Evolutionary conservation across 2,329 filamentous ascomycete genomes (phyloP), one percentile per base, ranked within the genome.

Genomic region (Neonectria faginata): DNA sequence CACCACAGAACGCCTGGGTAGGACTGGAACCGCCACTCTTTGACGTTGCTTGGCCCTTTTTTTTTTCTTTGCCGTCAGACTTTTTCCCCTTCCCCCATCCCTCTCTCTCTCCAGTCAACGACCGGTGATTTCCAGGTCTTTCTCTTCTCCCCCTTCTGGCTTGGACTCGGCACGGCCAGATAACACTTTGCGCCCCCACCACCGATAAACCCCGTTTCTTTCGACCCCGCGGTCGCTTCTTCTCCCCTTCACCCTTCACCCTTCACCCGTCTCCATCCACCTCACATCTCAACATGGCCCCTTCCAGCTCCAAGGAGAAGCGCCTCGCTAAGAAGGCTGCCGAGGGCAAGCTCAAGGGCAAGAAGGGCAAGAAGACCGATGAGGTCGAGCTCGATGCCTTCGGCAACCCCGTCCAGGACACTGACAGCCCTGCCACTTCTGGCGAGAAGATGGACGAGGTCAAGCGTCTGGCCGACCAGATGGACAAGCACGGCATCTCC

Each of bases 401-500:
- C 75, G 89, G 88, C 76, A 85, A 85, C 67, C 80, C 80, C 61
- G 73, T 85, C 74, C 81, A 83, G 65, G 80, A 84, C 50, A 78
- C 81, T 42, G 91, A 92, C 58, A 86, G 87, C 73, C 88, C 91
- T 69, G 91, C 91, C 65, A 93, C 90, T 71, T 85, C 89, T 65
- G 87, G 85, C 73, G 88, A 90, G 73, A 93, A 95, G 84, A 82
- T 91, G 80, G 89, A 91, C 72, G 91, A 91, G 78, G 90, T 97
- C 70, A 92, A 94, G 84, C 94, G 94, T 79, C 87, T 99, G 72
- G 90, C 92, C 48, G 86, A 94, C 59, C 97, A 99, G 84, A 92
- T 97, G 87, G 96, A 99, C 84, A 92, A 97, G 84, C 89, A 97
- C 79, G 96, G 96, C 77, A 87, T 99, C 70, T 98, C 96, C 14